Base-by-base conservation (phyloP, 148 eudicot genomes). In the Hydrangea macrophylla region DNA sequence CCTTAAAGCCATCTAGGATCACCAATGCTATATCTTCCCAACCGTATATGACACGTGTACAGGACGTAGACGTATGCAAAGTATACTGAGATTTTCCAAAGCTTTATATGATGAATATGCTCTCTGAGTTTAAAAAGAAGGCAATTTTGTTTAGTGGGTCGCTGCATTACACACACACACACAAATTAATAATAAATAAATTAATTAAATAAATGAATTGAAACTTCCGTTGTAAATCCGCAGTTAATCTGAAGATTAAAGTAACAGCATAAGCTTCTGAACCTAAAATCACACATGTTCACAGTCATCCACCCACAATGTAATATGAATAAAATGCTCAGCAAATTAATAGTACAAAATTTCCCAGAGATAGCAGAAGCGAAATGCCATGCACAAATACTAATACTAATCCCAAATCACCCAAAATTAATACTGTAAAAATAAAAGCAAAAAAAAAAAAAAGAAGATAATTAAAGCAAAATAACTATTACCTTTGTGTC, bases 401-500 rank as follows among this genome's bases (percentile, higher is more conserved):
- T 1, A 28, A 67, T 17, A 0, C 4, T 17, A 66, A 23, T 18
- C 23, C 36, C 33, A 35, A 25, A 15, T 1, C 17, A 20, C 36
- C 13, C n/a, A 5, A 40, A 8, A 42, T 42, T 44, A 17, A 11
- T 9, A 17, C 55, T 28, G 35, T 27, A 8, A 63, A 44, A 42
- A 26, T 42, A 44, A 27, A 28, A n/a, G 9, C 9, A 44, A 15
- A 51, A 54, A 35, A 32, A 33, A 40, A 58, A 45, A 32, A 50
- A 25, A 11, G 11, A 23, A 22, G 2, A 27, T 6, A 4, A 6
- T 7, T 15, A 11, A 26, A 18, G 10, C 5, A 9, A 39, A 20
- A 37, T 18, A 30, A 23, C n/a, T 42, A 42, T 57, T 66, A 80
- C 84, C 84, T 69, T 10, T 70, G 70, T 61, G 78, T n/a, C 55